Percentiles rank a stretch among this genome's conserved stretches.
These are phyloP conservation scores for Cicer bijugum DNA, from an alignment of 306 rosid genomes.

Conservation along the genomic window DNA sequence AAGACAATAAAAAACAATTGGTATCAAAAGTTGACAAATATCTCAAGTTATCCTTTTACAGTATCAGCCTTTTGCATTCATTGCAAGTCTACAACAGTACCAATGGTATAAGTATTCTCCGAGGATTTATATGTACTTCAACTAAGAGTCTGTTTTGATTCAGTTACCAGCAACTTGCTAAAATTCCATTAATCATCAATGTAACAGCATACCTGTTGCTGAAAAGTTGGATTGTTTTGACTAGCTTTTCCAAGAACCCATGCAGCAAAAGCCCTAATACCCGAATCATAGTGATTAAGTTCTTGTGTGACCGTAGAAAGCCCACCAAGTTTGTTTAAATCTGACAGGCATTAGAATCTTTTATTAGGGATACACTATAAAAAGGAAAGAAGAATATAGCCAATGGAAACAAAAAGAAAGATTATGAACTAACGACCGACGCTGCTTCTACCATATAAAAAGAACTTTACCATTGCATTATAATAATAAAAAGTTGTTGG, in stretches of 20 bases:
- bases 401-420: slow-evolving; percentile 22
- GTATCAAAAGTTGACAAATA: neutral
- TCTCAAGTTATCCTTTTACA: slow-evolving; percentile 2
- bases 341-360: slow-evolving; percentile 49
- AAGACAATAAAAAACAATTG: neutral
- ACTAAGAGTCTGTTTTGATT: neutral
- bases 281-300: slow-evolving; percentile 67
- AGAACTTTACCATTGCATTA: slow-evolving; percentile 5
- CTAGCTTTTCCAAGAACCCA: slow-evolving; percentile 88
- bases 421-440: slow-evolving; percentile 24
- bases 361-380: slow-evolving; percentile 35
- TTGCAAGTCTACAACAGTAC: neutral
- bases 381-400: slow-evolving; percentile 1
- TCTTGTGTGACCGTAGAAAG: slow-evolving; percentile 55
- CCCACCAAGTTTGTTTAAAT: slow-evolving; percentile 83
- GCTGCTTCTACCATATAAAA: neutral
- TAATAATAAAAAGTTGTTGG: neutral
- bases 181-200: slow-evolving; percentile 30
- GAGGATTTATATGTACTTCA: neutral
- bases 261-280: slow-evolving; percentile 71
- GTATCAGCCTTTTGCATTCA: neutral
- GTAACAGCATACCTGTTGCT: slow-evolving; percentile 63
- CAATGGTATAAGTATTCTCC: neutral
- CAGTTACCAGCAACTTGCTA: neutral
- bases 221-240: slow-evolving; percentile 83